phyloP scores from a whole-genome alignment of 1,284 basidiomycete genomes.

The Puccinia triticina region DNA sequence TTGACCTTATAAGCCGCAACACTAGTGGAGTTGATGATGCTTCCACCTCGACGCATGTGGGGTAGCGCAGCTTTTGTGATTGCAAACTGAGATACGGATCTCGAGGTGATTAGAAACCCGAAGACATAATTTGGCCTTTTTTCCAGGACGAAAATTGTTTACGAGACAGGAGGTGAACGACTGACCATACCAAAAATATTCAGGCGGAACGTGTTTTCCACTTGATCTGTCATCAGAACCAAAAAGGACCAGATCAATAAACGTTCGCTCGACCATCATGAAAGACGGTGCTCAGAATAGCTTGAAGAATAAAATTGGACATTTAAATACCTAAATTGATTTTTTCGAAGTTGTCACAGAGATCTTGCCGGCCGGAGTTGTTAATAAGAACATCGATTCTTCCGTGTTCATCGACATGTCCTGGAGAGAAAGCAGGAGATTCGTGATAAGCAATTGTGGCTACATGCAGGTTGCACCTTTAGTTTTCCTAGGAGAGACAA shows the following conservation, averaged over 20 bases:
- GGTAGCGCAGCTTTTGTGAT: constrained; percentile 64
- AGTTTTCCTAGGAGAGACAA: neutral
- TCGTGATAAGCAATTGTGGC: too few species aligned
- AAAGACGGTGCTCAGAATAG: neutral
- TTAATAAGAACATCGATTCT: constrained; percentile 68
- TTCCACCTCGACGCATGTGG: constrained; percentile 67
- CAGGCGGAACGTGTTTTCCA: constrained; percentile 66
- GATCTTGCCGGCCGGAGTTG: constrained; percentile 70
- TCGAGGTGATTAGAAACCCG: neutral
- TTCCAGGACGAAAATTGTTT: neutral
- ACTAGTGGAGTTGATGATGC: constrained; percentile 70
- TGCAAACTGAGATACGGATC: constrained; percentile 49
- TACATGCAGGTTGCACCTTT: neutral
- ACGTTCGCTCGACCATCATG: too few species aligned
- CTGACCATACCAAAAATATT: constrained; percentile 68
- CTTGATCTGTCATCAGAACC: constrained; percentile 58
- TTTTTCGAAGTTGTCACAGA: constrained; percentile 62
- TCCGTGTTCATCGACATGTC: constrained; percentile 66
- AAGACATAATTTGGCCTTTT: neutral
- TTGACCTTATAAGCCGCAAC: constrained; percentile 67
- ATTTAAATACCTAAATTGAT: constrained; percentile 63
- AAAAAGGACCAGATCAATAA: too few species aligned
- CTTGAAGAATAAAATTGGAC: neutral
- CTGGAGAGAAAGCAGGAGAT: constrained; percentile 15
- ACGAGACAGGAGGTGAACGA: neutral